Percentiles rank a stretch among this genome's conserved stretches.
Conservation (phyloP, 2,329 filamentous ascomycete species). For the Lachnellula subtilissima region DNA sequence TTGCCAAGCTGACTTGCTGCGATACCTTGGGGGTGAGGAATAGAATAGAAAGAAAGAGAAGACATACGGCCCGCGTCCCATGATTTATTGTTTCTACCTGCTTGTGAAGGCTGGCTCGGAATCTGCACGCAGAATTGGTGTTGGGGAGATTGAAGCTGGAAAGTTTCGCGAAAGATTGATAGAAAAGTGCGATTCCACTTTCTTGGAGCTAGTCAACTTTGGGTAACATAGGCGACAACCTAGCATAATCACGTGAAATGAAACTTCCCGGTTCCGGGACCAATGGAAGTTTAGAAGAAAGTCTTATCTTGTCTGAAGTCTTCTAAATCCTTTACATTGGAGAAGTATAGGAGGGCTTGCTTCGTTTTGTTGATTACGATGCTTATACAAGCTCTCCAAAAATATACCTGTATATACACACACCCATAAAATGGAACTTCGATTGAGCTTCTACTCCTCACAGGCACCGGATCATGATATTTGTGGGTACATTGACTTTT, state of each 20-base stretch:
- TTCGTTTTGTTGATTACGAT: too few species aligned
- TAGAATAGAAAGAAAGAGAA: not conserved
- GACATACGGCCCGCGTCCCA: slow-evolving; percentile 44
- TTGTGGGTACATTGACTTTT: not conserved
- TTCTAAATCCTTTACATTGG: too few species aligned
- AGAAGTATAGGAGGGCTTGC: too few species aligned
- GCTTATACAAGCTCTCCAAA: too few species aligned
- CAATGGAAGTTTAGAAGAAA: too few species aligned
- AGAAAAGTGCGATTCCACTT: not conserved
- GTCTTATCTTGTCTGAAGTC: too few species aligned
- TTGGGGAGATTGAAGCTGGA: not conserved
- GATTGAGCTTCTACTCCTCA: too few species aligned
- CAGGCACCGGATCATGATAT: not conserved
- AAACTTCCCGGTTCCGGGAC: too few species aligned
- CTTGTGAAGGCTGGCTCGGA: slow-evolving; percentile 22
- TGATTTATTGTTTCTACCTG: slow-evolving; percentile 23
- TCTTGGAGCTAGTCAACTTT: not conserved
- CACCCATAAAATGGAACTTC: too few species aligned
- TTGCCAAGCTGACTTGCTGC: not conserved
- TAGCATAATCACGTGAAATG: too few species aligned
- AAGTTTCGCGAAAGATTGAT: not conserved
- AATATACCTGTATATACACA: too few species aligned
- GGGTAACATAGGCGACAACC: not conserved
- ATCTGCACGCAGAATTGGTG: slow-evolving; percentile 12
- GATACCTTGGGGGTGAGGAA: not conserved